These are phyloP conservation scores for Cyclaneusma minus DNA, from an alignment of 2,329 filamentous ascomycete species.

Conservation along the genomic window DNA sequence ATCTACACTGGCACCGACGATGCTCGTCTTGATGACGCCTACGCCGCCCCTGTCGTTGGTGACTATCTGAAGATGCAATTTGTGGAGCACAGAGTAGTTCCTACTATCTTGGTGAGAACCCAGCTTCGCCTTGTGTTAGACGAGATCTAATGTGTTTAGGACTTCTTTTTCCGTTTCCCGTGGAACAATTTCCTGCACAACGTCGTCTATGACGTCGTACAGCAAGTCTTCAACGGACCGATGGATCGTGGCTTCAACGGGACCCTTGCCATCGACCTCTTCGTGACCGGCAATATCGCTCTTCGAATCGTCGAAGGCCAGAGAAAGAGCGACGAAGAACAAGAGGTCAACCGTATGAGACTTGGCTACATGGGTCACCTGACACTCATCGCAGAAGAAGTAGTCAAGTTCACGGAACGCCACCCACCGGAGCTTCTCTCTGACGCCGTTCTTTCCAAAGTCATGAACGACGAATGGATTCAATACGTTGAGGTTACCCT, in stretches of 20 bases:
- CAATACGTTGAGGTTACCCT: slow-evolving; percentile 88
- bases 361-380: slow-evolving; percentile 98
- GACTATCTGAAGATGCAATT: slow-evolving; percentile 94
- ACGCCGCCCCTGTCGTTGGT: slow-evolving; percentile 58
- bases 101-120: slow-evolving; percentile 79
- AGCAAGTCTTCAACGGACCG: slow-evolving; percentile 96
- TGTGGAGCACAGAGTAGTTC: slow-evolving; percentile 85
- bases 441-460: slow-evolving; percentile 68
- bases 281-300: slow-evolving; percentile 79
- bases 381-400: slow-evolving; percentile 92
- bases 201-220: slow-evolving; percentile 96
- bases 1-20: slow-evolving; percentile 2
- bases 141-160: slow-evolving; percentile 31
- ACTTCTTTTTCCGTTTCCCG: slow-evolving; percentile 95
- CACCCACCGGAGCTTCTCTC: slow-evolving; percentile 81
- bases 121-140: neutral
- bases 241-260: slow-evolving; percentile 95
- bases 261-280: slow-evolving; percentile 77
- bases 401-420: slow-evolving; percentile 94
- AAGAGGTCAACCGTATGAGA: slow-evolving; percentile 70
- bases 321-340: slow-evolving; percentile 69
- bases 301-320: slow-evolving; percentile 87
- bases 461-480: slow-evolving; percentile 83
- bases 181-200: slow-evolving; percentile 99
- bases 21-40: slow-evolving; percentile 1